Evolutionary conservation across 2,329 filamentous ascomycete genomes (phyloP).

Genomic region (Zasmidium citrigriseum): DNA sequence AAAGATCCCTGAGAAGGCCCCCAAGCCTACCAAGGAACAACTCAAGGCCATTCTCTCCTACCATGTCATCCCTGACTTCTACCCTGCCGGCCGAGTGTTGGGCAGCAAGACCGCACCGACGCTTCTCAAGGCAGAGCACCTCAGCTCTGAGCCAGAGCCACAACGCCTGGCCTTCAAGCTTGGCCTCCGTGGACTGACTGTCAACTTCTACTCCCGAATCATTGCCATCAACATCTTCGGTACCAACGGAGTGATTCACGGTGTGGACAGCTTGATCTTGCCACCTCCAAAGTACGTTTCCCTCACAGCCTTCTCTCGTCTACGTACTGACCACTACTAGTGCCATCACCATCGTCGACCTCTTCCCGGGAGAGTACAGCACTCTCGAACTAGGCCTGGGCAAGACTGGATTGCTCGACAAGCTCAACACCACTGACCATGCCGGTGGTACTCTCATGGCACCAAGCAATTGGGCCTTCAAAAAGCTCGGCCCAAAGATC

Average conservation of each 20-base stretch:
- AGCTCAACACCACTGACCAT: constrained; percentile 55
- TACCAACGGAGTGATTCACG: constrained; percentile 80
- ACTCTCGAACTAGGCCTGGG: constrained; percentile 73
- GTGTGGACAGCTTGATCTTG: constrained; percentile 71
- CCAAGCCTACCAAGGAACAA: constrained; percentile 68
- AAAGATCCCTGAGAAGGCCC: constrained; percentile 56
- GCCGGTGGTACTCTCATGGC: constrained; percentile 77
- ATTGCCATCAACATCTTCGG: constrained; percentile 69
- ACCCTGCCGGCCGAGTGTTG: constrained; percentile 67
- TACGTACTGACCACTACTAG: constrained; percentile 38
- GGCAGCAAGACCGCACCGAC: constrained; percentile 74
- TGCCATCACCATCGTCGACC: constrained; percentile 63
- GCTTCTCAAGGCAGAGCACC: constrained; percentile 56
- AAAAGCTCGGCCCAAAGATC: constrained; percentile 67
- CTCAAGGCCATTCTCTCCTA: constrained; percentile 71
- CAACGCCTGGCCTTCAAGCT: constrained; percentile 74
- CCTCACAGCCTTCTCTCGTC: background rate
- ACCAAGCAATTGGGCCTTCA: constrained; percentile 79
- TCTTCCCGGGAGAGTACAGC: constrained; percentile 71
- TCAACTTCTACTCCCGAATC: constrained; percentile 78
- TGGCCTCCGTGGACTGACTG: constrained; percentile 61
- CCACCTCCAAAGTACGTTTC: constrained; percentile 58
- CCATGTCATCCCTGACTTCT: constrained; percentile 70
- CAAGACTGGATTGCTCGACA: constrained; percentile 70
- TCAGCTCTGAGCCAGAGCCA: constrained; percentile 60